Evolutionary conservation across 352 stramenopile genomes (phyloP).

Genomic region (Globisporangium nunn): DNA sequence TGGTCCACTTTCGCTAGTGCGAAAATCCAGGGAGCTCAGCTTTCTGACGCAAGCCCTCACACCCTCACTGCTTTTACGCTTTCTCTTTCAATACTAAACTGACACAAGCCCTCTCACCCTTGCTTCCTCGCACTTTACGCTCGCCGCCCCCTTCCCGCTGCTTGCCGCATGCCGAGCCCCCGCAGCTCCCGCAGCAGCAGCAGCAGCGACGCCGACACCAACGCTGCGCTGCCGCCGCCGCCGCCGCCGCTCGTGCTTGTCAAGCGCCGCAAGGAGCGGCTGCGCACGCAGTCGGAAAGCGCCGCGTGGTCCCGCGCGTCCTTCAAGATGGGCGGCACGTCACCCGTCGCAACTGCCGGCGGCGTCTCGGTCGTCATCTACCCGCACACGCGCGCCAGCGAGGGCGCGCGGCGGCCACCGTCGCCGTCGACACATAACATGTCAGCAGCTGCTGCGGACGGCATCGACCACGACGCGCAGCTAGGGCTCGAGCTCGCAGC

Average conservation of each 20-base stretch:
- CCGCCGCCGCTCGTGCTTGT: constrained; percentile 6
- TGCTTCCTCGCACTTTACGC: not conserved
- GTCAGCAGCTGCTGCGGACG: constrained; percentile 22
- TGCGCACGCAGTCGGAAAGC: constrained; percentile 75
- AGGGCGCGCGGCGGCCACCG: constrained; percentile 36
- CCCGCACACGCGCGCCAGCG: constrained; percentile 32
- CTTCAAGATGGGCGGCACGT: constrained; percentile 39
- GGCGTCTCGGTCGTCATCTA: not conserved
- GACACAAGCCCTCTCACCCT: not conserved
- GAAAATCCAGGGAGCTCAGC: not conserved
- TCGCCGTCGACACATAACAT: not conserved
- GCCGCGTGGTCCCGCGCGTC: constrained; percentile 66
- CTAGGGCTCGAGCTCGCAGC: constrained; percentile 28
- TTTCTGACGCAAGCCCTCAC: not conserved
- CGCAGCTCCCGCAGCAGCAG: constrained; percentile 2
- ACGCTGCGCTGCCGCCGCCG: not conserved
- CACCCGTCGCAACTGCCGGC: constrained; percentile 14
- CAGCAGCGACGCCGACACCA: not conserved
- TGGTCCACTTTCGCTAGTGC: not conserved
- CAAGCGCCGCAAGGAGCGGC: constrained; percentile 49
- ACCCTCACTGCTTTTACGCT: not conserved
- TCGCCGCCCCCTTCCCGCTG: not conserved
- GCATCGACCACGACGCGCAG: constrained; percentile 18
- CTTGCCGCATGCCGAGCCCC: not conserved
- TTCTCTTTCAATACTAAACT: not conserved